Conservation (phyloP, 495 filamentous ascomycete genomes). For the Cenococcum geophilum region DNA sequence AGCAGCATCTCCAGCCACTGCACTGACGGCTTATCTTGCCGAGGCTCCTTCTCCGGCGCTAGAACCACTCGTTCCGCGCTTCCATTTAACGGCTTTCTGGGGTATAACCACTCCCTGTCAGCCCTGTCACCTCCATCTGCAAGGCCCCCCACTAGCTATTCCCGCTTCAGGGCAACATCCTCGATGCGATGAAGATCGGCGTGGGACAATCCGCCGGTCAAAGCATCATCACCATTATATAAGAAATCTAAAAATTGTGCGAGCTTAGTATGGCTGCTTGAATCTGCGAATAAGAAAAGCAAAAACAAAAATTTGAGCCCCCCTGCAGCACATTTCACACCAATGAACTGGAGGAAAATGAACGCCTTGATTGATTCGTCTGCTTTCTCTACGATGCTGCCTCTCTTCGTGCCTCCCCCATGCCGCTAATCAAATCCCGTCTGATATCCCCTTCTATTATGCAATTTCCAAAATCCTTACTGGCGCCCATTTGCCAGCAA, state of each 20-base stretch:
- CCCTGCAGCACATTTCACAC: too few species aligned
- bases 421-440: too few species aligned
- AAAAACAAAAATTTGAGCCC: too few species aligned
- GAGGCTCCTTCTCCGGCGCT: neutral
- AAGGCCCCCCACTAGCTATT: slow-evolving; percentile 27
- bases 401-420: too few species aligned
- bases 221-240: too few species aligned
- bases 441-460: neutral
- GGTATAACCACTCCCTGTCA: slow-evolving; percentile 9
- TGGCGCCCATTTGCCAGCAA: neutral
- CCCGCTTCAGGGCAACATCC: slow-evolving; percentile 19
- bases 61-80: neutral
- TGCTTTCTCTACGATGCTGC: too few species aligned
- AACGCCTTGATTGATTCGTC: too few species aligned
- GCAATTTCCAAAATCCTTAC: neutral
- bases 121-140: slow-evolving; percentile 19
- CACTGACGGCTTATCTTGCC: neutral
- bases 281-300: too few species aligned
- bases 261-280: too few species aligned
- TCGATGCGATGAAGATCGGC: neutral
- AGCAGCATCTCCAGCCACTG: neutral
- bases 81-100: neutral
- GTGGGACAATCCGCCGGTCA: too few species aligned
- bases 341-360: too few species aligned
- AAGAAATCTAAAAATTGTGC: too few species aligned